These are phyloP conservation scores for Penicillium daleae DNA, from an alignment of 495 filamentous ascomycete species.

Conservation along the genomic window DNA sequence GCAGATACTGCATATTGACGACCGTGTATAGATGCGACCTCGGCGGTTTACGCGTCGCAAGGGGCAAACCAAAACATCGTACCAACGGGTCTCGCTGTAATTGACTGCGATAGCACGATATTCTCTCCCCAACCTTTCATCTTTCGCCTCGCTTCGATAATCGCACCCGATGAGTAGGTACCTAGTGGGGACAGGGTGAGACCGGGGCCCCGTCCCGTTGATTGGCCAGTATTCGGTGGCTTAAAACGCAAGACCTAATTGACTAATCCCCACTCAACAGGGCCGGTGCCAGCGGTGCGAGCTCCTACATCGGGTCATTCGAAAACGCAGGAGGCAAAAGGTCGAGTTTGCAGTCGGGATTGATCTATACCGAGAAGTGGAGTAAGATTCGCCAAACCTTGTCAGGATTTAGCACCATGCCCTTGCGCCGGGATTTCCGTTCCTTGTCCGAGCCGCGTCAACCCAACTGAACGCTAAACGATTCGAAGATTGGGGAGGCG, in stretches of 20 bases:
- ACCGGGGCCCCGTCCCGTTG: background rate
- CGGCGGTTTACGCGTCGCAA: background rate
- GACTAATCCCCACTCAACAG: background rate
- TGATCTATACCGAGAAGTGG: slow-evolving; percentile 4
- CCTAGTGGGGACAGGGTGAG: background rate
- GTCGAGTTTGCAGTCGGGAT: background rate
- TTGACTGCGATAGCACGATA: background rate
- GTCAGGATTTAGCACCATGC: background rate
- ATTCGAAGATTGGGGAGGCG: background rate
- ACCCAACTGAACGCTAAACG: background rate
- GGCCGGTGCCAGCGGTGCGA: background rate
- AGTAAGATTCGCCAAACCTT: background rate
- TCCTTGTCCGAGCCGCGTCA: background rate
- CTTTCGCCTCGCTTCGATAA: background rate
- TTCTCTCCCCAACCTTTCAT: background rate
- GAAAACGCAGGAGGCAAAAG: background rate
- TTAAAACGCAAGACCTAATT: background rate
- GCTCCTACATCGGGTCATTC: background rate
- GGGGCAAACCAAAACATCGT: background rate
- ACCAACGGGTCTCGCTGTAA: background rate
- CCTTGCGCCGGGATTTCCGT: background rate
- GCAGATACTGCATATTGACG: background rate
- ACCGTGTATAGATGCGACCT: background rate
- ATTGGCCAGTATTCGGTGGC: background rate
- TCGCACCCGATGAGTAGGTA: background rate